Conservation (phyloP, 257 asterid species). For the Schizonepeta tenuifolia region DNA sequence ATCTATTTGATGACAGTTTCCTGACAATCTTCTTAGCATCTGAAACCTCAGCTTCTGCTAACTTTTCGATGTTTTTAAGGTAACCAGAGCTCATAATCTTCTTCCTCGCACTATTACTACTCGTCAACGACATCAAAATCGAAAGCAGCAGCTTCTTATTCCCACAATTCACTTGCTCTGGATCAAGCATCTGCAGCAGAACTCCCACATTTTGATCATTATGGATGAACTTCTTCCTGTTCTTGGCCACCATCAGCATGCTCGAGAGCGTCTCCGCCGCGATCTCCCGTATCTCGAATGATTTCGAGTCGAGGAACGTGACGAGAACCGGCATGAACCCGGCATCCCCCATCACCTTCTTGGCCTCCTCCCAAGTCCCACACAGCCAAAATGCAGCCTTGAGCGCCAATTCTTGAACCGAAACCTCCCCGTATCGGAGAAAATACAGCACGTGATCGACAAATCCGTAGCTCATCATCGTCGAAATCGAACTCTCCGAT, state of each 20-base stretch:
- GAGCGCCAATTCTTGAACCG: constrained; percentile 73
- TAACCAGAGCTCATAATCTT: constrained; percentile 72
- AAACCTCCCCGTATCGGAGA: constrained; percentile 62
- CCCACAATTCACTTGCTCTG: constrained; percentile 55
- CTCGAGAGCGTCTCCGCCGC: constrained; percentile 79
- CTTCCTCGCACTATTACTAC: constrained; percentile 82
- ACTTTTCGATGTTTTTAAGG: constrained; percentile 71
- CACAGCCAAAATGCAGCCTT: constrained; percentile 86
- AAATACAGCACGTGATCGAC: constrained; percentile 69
- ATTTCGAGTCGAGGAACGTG: constrained; percentile 67
- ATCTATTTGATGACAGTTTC: constrained; percentile 59
- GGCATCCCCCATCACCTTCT: constrained; percentile 87
- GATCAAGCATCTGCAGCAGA: constrained; percentile 77
- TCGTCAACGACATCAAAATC: constrained; percentile 66
- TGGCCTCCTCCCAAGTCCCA: constrained; percentile 77
- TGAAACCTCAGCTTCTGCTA: constrained; percentile 74
- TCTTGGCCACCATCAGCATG: constrained; percentile 69
- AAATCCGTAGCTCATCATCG: constrained; percentile 53
- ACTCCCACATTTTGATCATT: constrained; percentile 65
- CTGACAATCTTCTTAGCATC: constrained; percentile 90
- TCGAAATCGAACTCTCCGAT: constrained; percentile 40
- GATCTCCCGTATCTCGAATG: constrained; percentile 70
- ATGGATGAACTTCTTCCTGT: constrained; percentile 72
- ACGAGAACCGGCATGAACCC: constrained; percentile 83
- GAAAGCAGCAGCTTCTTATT: constrained; percentile 75